These are phyloP conservation scores for Curvularia sp. DNA, from an alignment of 2,329 filamentous ascomycete species.

Conservation along the genomic window DNA sequence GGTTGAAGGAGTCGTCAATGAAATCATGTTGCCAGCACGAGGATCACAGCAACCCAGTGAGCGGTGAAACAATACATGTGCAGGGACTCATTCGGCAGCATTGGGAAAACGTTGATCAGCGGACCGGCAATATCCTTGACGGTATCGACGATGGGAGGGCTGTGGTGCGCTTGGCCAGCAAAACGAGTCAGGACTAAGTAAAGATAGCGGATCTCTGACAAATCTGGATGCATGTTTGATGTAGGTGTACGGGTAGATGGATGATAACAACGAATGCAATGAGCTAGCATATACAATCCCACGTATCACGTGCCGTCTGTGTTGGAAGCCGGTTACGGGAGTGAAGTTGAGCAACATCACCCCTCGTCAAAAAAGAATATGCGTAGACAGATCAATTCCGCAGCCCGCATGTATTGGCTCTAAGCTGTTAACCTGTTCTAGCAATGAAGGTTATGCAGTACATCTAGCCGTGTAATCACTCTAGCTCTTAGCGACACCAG, in stretches of 20 bases:
- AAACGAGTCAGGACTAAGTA: too few relatives aligned
- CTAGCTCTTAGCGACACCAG: too few relatives aligned
- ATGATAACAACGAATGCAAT: too few relatives aligned
- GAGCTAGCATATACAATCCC: too few relatives aligned
- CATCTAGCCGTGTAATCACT: too few relatives aligned
- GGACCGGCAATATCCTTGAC: background rate
- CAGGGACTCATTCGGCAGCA: slow-evolving; percentile 5
- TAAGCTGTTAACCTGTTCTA: background rate
- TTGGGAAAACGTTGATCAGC: background rate
- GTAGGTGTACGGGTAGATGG: too few relatives aligned
- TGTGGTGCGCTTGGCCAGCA: too few relatives aligned
- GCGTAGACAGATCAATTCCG: background rate
- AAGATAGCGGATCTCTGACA: too few relatives aligned
- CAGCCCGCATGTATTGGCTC: background rate
- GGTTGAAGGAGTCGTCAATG: background rate
- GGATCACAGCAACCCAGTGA: slow-evolving; percentile 7
- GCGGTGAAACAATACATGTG: background rate
- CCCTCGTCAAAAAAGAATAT: background rate
- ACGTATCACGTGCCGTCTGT: too few relatives aligned
- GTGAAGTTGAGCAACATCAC: slow-evolving; percentile 5
- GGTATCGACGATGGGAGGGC: too few relatives aligned
- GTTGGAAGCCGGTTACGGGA: background rate
- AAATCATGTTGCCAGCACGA: slow-evolving; percentile 9
- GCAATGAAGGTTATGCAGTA: too few relatives aligned
- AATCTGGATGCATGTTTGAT: too few relatives aligned